Base-by-base conservation (phyloP, 768 basidiomycete species). In the Xerocomus brunneocitrinus region DNA sequence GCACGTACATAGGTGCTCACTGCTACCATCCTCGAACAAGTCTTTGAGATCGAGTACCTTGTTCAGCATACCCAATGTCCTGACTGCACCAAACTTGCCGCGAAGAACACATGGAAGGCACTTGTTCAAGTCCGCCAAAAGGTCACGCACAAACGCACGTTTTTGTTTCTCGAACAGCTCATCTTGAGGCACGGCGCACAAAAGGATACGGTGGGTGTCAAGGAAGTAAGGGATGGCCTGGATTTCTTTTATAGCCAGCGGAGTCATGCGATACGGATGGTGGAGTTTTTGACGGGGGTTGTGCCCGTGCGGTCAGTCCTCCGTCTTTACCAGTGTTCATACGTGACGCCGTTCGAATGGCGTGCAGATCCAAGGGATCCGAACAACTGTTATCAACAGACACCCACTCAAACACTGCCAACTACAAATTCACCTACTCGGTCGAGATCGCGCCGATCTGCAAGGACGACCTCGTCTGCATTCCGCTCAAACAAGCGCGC, bases 101-200 rank as follows among this genome's bases (percentile, higher is more conserved):
- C 97, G 3, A 99, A 98, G 75, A 98, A 98, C 68, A 98, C 95
- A 0, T 98, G 95, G 97, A 94, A 93, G 66, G 93, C 95, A 1
- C 79, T 93, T 35, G 95, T 99, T 1, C 97, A 98, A 76, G 93
- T 98, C n/a, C 87, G 97, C 43, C 97, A 99, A 69, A 98, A 99
- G 72, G 97, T 98, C 40, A 79, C 92, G 4, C 97, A 99, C 70
- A 99, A 99, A 73, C 85, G 97, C 53, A 98, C 97, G 2, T 99
- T 99, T 76, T 72, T 99, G 62, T 99, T 86, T 76, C 83, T 98
- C 48, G 97, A 98, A 71, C 97, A 98, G 64, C 80, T 98, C 57
- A 98, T 99, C 67, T 74, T 98, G 64, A 98, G 95, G 70, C 93
- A 98, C 65, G 87, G 87, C 59, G 94, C 94, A 5, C 95, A 98